Base-by-base conservation (phyloP, 164 flowering plant species). In the Hamamelis virginiana region DNA sequence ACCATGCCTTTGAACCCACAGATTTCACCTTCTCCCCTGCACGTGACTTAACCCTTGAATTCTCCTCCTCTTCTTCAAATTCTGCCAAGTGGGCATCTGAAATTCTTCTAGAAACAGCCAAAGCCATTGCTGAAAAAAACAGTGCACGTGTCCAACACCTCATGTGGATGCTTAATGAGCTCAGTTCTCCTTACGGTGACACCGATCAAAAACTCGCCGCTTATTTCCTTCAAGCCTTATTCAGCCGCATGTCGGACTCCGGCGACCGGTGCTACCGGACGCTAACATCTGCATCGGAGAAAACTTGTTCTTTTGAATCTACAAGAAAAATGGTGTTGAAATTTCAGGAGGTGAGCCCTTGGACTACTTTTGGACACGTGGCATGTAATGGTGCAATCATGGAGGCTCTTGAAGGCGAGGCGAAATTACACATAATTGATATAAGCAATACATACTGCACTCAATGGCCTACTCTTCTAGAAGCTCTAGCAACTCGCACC, bases 391-490 rank as follows among this genome's bases (percentile, higher is more conserved):
- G 97, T 2, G 97, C 97, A 3, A 86, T 95, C 53, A 69, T 95
- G 76, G 97, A 92, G 59, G 97, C 97, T 15, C 73, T 95, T 8
- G 97, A 92, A 28, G 97, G 97, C 0, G 94, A 90, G 66, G 2
- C 45, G 59, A 89, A 89, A 62, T 67, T 95, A 1, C 99, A 95
- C 61, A 95, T 95, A 15, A 69, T 95, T 15, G 99, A 95, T 55
- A 73, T 91, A 9, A 87, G 94, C 74, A 89, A 81, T 79, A 95
- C 99, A 0, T 88, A 69, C 58, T 95, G 97, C 81, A 92, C 99
- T n/a, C 99, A 95, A 70, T 95, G 99, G 99, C 99, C 99, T 18
- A 95, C 99, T 55, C 43, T 95, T 66, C 84, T 95, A 0, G 97
- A 95, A 77, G 96, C 99, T 21, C 65, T 95, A 1, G 99, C 99